Conservation (phyloP, 441 rosid genomes). For the Viola pubescens region DNA sequence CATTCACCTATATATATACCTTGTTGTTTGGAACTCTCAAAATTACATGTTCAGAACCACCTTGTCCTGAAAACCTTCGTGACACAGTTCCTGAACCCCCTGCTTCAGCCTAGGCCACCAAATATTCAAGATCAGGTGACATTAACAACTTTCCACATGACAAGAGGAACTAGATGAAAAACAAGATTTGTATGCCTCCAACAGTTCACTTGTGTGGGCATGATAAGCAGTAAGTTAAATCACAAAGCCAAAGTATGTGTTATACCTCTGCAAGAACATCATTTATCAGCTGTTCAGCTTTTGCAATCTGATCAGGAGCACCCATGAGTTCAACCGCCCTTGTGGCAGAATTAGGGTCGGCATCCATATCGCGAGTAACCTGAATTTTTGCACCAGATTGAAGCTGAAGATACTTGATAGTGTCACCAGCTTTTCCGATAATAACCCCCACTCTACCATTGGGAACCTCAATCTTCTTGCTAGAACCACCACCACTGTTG, state of each 20-base stretch:
- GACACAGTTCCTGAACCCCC: constrained; percentile 77
- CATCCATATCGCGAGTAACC: constrained; percentile 89
- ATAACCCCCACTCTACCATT: constrained; percentile 94
- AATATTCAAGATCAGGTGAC: constrained; percentile 6
- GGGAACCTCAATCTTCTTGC: constrained; percentile 86
- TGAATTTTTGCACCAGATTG: constrained; percentile 98
- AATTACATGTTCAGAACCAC: constrained; percentile 68
- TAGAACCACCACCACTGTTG: constrained; percentile 25
- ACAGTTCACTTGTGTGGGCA: no score
- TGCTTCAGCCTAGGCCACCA: constrained; percentile 64
- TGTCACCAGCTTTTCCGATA: constrained; percentile 94
- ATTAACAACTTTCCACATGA: no score
- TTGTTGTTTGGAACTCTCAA: constrained; percentile 81
- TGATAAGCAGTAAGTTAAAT: no score
- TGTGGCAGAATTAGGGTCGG: constrained; percentile 59
- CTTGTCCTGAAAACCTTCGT: constrained; percentile 65
- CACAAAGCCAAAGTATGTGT: background rate
- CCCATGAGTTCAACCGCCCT: constrained; percentile 83
- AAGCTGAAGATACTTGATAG: constrained; percentile 82
- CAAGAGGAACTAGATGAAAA: no score
- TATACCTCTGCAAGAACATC: constrained; percentile 86
- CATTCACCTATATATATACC: constrained; percentile 30
- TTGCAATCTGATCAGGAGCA: constrained; percentile 69
- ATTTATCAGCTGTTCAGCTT: constrained; percentile 79
- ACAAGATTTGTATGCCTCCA: no score